These are phyloP conservation scores for Lactarius akahatsu DNA, from an alignment of 768 basidiomycete genomes.

Conservation along the genomic window DNA sequence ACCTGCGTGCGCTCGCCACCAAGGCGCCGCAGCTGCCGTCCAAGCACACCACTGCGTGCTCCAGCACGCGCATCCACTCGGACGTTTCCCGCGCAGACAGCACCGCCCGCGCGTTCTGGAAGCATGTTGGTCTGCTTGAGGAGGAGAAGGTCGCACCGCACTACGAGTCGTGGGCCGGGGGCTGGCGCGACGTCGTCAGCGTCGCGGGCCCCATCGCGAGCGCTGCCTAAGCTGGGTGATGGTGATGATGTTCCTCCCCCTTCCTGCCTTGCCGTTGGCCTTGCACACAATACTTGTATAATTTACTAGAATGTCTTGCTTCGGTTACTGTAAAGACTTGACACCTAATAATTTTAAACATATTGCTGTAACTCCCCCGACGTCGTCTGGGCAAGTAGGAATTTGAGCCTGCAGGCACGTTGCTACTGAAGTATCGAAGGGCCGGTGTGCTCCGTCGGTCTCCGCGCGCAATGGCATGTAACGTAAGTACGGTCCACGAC, in stretches of 20 bases:
- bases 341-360: not conserved
- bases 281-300: not conserved
- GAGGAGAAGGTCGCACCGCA: conserved; percentile 5
- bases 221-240: not conserved
- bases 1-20: conserved; percentile 25
- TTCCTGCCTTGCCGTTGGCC: not conserved
- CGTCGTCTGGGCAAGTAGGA: too few relatives aligned
- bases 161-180: conserved; percentile 16
- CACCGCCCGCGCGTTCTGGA: conserved; percentile 14
- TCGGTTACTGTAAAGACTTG: not conserved
- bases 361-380: too few relatives aligned
- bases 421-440: too few relatives aligned
- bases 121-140: conserved; percentile 21
- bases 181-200: conserved; percentile 25
- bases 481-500: too few relatives aligned
- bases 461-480: too few relatives aligned
- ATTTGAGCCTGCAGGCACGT: too few relatives aligned
- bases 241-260: too few relatives aligned
- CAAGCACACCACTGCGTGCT: not conserved
- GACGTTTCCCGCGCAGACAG: conserved; percentile 16
- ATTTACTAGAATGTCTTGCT: not conserved
- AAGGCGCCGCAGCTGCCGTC: conserved; percentile 20
- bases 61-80: conserved; percentile 4
- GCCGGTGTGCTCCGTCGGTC: too few relatives aligned
- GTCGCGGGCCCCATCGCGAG: conserved; percentile 19